phyloP scores from a whole-genome alignment of 2,329 filamentous ascomycete genomes.

The Colletotrichum euphorbiae region DNA sequence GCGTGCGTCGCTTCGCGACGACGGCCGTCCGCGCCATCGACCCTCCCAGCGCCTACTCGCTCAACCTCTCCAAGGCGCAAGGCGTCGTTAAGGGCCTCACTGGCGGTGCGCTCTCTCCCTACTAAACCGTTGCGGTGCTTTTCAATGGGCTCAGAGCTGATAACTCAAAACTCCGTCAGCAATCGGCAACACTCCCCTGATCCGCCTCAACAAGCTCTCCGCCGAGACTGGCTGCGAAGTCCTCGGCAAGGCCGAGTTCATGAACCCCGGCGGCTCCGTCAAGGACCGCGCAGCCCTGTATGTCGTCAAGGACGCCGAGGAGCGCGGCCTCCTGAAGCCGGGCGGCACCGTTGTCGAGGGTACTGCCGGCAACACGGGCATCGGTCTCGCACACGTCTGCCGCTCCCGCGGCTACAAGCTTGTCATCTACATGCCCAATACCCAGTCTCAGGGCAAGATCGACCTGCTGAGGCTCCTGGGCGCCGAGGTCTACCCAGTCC shows the following conservation, averaged over 20 bases:
- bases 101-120: conserved; percentile 71
- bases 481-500: conserved; percentile 95
- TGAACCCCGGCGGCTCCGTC: conserved; percentile 95
- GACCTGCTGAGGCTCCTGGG: conserved; percentile 91
- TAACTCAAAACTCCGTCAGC: conserved; percentile 63
- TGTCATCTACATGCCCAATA: conserved; percentile 99
- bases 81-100: conserved; percentile 82
- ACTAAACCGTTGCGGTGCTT: not conserved
- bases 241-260: conserved; percentile 97
- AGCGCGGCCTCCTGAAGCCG: conserved; percentile 81
- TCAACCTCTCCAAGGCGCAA: conserved; percentile 83
- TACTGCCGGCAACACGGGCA: conserved; percentile 97
- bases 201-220: conserved; percentile 88
- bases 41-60: conserved; percentile 67
- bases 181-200: conserved; percentile 96
- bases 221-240: conserved; percentile 93
- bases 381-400: conserved; percentile 97
- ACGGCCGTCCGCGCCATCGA: conserved; percentile 63
- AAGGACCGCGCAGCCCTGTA: conserved; percentile 97
- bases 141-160: not conserved
- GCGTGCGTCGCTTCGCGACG: conserved; percentile 74
- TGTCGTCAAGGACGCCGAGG: conserved; percentile 93
- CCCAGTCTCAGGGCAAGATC: conserved; percentile 97
- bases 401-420: conserved; percentile 91
- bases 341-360: conserved; percentile 97